Conservation (phyloP, 306 rosid species). For the Clitoria ternatea region DNA sequence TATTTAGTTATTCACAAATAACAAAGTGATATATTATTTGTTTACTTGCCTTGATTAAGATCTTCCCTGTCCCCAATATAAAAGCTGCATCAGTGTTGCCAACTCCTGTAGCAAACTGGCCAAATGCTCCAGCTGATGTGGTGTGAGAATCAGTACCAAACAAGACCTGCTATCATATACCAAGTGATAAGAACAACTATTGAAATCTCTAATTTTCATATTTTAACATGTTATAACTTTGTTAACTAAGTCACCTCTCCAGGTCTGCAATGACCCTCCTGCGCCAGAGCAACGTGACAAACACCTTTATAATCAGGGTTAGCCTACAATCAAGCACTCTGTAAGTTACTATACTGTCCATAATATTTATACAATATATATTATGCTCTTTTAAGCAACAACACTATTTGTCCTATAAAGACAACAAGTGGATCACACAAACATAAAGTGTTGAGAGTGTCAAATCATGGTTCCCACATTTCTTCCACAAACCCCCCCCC, state of each 20-base stretch:
- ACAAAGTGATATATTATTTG: too few species aligned
- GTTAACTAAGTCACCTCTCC: constrained; percentile 60
- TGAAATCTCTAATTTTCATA: constrained; percentile 7
- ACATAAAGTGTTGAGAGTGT: too few species aligned
- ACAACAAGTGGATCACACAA: too few species aligned
- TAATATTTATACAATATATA: not conserved
- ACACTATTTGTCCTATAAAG: too few species aligned
- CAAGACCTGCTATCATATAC: constrained; percentile 52
- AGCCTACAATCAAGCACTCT: constrained; percentile 57
- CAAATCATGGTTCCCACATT: too few species aligned
- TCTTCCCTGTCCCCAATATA: constrained; percentile 76
- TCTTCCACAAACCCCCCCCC: too few species aligned
- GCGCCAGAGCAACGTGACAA: constrained; percentile 83
- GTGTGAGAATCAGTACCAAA: constrained; percentile 93
- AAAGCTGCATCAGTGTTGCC: constrained; percentile 89
- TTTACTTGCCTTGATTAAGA: constrained; percentile 75
- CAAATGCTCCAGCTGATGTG: constrained; percentile 89
- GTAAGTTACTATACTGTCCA: not conserved
- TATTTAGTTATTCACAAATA: too few species aligned
- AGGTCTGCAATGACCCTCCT: constrained; percentile 92
- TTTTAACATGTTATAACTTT: not conserved
- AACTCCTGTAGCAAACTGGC: constrained; percentile 83
- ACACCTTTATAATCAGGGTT: constrained; percentile 90
- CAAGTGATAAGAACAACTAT: constrained; percentile 9
- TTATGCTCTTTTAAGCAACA: not conserved